Base-by-base conservation (phyloP, 2,329 filamentous ascomycete species). In the Claviceps cyperi region DNA sequence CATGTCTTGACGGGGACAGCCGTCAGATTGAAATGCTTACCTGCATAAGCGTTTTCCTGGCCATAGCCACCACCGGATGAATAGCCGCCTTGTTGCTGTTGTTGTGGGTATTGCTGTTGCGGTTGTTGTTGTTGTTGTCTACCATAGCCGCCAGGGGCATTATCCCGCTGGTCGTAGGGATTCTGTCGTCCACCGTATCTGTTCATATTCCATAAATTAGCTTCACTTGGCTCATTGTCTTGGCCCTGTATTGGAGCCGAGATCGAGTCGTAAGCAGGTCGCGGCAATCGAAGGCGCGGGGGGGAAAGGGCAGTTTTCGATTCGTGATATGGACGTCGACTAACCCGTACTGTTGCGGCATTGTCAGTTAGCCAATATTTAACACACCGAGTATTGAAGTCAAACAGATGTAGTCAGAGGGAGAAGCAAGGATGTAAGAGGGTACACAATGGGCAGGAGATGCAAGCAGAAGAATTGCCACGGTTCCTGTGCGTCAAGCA, bases 81-180 rank as follows among this genome's bases (percentile, higher is more conserved):
- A 44, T 35, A 44, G 24, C 43, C 43, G 13, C 43, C 24, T 28
- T 44, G 43, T 19, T 43, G 41, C 14, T 22, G 40, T 22, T 43
- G 41, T 24, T 43, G 39, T 21, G 22, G 39, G 11, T 41, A 41
- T 43, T 21, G 24, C 32, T 19, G 43, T 5, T 44, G 43, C n/a
- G 22, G 21, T 50, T 55, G 52, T 50, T 55, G 52, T 22, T 22
- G 21, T 19, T 51, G 44, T 39, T 53, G 54, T 19, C 59, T 54
- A 22, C 66, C 63, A 46, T 65, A 65, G 45, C 65, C 66, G 48
- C 61, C 61, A 47, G 59, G 57, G 46, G 58, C 57, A 37, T 63
- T 66, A 53, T 70, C 70, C 61, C 73, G 69, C 60, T 81, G 69
- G 59, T 80, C 77, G 59, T 76, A 82, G 50, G 78, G 78, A 65